phyloP scores from a whole-genome alignment of 208 protist genomes.

The Porcisia hertigi region DNA sequence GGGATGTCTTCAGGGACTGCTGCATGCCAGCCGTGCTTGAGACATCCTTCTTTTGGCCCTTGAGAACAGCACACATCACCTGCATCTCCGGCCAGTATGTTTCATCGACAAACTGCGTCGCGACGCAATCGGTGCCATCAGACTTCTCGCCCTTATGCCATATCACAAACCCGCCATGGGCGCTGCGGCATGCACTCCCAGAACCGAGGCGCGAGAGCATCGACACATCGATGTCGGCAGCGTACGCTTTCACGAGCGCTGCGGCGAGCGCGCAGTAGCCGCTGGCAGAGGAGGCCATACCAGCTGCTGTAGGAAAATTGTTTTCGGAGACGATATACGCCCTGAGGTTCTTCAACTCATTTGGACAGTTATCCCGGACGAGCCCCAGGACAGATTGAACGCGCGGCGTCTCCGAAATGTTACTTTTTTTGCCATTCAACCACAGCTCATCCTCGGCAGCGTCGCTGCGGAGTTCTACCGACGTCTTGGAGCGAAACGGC shows the following conservation, averaged over 20 bases:
- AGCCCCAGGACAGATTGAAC: conserved; percentile 77
- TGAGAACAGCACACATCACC: conserved; percentile 92
- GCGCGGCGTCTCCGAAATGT: conserved; percentile 68
- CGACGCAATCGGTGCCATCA: conserved; percentile 91
- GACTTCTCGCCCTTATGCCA: conserved; percentile 95
- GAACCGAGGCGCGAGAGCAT: conserved; percentile 93
- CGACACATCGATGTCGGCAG: conserved; percentile 77
- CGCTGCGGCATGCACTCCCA: conserved; percentile 96
- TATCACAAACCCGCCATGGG: conserved; percentile 98
- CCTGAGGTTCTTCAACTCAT: conserved; percentile 47
- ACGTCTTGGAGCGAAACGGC: conserved; percentile 95
- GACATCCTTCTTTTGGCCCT: conserved; percentile 94
- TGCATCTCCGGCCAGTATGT: conserved; percentile 95
- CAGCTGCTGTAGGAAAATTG: conserved; percentile 99
- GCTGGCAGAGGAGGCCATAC: conserved; percentile 98
- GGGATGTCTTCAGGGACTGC: conserved; percentile 90
- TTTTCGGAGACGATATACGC: conserved; percentile 96
- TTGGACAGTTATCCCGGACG: conserved; percentile 56
- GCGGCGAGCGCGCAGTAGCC: conserved; percentile 96
- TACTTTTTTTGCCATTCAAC: conserved; percentile 94
- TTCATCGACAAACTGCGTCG: conserved; percentile 89
- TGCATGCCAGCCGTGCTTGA: conserved; percentile 97
- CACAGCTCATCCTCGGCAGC: conserved; percentile 89
- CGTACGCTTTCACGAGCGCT: conserved; percentile 74
- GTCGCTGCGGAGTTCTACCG: conserved; percentile 76